Conservation (phyloP, 805 yeast species). For the Pichia exigua region DNA sequence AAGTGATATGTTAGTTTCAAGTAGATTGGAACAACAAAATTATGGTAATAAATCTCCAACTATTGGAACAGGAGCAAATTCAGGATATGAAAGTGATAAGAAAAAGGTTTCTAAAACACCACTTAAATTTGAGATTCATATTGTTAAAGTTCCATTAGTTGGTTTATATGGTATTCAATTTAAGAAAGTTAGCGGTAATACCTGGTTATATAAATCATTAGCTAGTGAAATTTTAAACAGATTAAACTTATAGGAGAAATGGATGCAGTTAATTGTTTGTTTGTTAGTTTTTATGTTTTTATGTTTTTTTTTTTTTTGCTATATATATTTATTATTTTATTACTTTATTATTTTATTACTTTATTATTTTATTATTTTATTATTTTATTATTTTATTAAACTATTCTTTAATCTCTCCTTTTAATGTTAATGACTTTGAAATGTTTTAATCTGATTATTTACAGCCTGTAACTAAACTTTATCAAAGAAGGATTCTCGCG, state of each 20-base stretch:
- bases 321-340: not conserved
- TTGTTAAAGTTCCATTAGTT: constrained; percentile 86
- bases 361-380: no score
- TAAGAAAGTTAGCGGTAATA: constrained; percentile 86
- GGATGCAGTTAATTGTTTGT: constrained; percentile 7
- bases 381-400: not conserved
- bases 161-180: constrained; percentile 91
- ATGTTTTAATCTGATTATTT: not conserved
- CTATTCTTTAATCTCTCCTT: not conserved
- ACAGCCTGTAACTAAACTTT: no score
- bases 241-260: constrained; percentile 41
- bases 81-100: not conserved
- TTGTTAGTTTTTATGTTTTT: no score
- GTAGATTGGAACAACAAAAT: constrained; percentile 45
- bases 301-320: not conserved
- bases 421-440: not conserved
- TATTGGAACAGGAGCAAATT: not conserved
- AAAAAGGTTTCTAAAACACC: constrained; percentile 40
- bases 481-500: not conserved
- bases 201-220: constrained; percentile 88
- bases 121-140: constrained; percentile 80
- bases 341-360: not conserved
- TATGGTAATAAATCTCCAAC: constrained; percentile 10
- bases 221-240: constrained; percentile 78
- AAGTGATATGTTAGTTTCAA: constrained; percentile 52